Evolutionary conservation across 768 basidiomycete species (phyloP), one percentile per base, ranked within the genome.

Genomic region (Gloeostereum incarnatum): DNA sequence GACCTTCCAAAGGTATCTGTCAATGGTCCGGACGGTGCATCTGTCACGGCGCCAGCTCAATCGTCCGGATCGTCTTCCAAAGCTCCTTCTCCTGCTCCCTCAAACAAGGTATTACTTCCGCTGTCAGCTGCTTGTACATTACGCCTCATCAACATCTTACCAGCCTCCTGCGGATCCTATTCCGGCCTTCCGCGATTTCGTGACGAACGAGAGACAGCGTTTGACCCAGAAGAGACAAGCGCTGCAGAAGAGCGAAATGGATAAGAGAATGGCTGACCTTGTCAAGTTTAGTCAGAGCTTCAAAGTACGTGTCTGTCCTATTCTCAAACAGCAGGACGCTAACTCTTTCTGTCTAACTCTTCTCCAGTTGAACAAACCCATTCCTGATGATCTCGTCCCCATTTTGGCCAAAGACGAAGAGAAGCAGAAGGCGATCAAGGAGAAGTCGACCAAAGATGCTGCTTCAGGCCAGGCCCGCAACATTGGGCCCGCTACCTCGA

Each of bases 371-470:
- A 94, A 93, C 56, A 85, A 91, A 55, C 90, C 89, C 13, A 92
- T 98, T 46, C 93, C 94, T 10, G 87, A 90, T 20, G 94, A 98
- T 53, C 73, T 98, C 36, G 83, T 97, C 13, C 73, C 85, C 3
- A 92, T 97, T 52, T 64, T 97, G 17, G 83, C 94, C 29, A 97
- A 96, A 62, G 89, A 94, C 51, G 88, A 89, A 57, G 83, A 84
- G 37, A 94, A 88, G 62, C 89, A 93, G 51, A 75, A 76, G 43
- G 70, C 65, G 35, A 93, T 96, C 56, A 70, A 71, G 42, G 87
- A 87, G 58, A 92, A 84, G 57, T 74, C 85, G 13, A 61, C 57
- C 31, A 64, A 69, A 35, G 87, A 90, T 45, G 83, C 87, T 2
- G 47, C 68, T 16, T 79, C 86, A 1, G 29, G 64, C 2, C 65